These are phyloP conservation scores for Hirsutella rhossiliensis DNA, from an alignment of 2,329 filamentous ascomycete genomes.

Conservation along the genomic window DNA sequence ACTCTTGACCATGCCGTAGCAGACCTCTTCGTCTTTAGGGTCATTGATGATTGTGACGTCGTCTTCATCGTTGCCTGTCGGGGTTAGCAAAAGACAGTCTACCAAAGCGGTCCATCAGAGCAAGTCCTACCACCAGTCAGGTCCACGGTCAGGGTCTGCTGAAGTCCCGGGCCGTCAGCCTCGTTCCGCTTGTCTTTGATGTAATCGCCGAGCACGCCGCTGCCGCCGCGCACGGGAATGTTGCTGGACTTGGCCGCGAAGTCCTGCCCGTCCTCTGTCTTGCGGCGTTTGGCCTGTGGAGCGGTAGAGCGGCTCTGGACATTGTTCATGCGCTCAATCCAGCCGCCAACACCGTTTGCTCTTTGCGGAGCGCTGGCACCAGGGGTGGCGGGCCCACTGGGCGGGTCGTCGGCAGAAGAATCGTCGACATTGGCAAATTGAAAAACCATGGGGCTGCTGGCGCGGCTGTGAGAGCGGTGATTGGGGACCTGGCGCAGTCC, in stretches of 20 bases:
- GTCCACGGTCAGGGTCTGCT: conserved; percentile 38
- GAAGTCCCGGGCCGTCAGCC: conserved; percentile 14
- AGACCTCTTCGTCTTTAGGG: conserved; percentile 58
- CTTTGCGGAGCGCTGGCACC: conserved; percentile 11
- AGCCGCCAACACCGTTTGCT: conserved; percentile 35
- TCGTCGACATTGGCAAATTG: conserved; percentile 27
- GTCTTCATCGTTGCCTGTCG: conserved; percentile 34
- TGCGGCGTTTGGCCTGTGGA: conserved; percentile 55
- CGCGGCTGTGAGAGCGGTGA: conserved; percentile 12
- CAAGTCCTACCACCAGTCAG: conserved; percentile 37
- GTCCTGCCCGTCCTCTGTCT: conserved; percentile 33
- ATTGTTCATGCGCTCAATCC: conserved; percentile 68
- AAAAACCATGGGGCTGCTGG: conserved; percentile 25
- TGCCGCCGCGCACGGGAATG: conserved; percentile 25
- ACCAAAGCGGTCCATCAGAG: conserved; percentile 3
- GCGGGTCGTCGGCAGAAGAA: conserved; percentile 18
- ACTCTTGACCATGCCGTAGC: conserved; percentile 66
- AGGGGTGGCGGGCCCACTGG: conserved; percentile 21
- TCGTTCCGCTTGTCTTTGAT: conserved; percentile 48
- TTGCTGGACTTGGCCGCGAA: conserved; percentile 23
- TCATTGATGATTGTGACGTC: conserved; percentile 47
- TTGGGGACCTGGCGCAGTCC: conserved; percentile 7
- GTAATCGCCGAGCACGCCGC: conserved; percentile 52
- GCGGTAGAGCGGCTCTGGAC: conserved; percentile 51
- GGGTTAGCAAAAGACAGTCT: conserved; percentile 20